Evolutionary conservation across 192 early-diverging fungal genomes (phyloP), one percentile per base, ranked within the genome.

Genomic region (Pilaira anomala): DNA sequence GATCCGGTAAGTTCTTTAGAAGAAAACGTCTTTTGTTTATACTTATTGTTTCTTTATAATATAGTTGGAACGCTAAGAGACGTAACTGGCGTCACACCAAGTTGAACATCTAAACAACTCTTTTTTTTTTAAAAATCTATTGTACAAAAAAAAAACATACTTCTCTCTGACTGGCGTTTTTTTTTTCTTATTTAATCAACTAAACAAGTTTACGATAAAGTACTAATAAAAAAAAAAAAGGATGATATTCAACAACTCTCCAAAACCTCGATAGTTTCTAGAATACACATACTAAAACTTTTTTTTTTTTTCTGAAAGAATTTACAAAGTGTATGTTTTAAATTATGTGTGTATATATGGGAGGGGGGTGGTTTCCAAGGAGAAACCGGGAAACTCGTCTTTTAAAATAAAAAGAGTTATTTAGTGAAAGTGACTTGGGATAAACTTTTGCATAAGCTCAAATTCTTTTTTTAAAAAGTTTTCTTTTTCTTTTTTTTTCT

Each of bases 71-170:
- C 87, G 85, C 92, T 70, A 99, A 99, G 94, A 88, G 97, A 65
- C 90, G 95, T 63, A 87, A 98, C 91, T 99, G 97, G 97, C 92
- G 97, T 83, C 91, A 92, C 76, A 98, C 92, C 80, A 98, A 99
- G 91, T 84, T 96, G 72, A 89, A 91, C 82, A 74, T 96, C 71
- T 98, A 95, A 94, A 49, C 48, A 45, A 39, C 51, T n/a, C 18
- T 1, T 33, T 19, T 57, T 57, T 21, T 46, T 72, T 29, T 28
- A 24, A 1, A 12, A 19, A 11, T 50, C 25, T 50, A 19, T 22
- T 50, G n/a, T n/a, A n/a, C n/a, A n/a, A n/a, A n/a, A n/a, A n/a
- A n/a, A n/a, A n/a, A n/a, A n/a, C n/a, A n/a, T n/a, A n/a, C 25
- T 28, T 29, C 24, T 14, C 3, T 53, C 28, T 29, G 28, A 29